Conservation (phyloP, 2,329 filamentous ascomycete species). For the Hawksworthiomyces lignivorus region DNA sequence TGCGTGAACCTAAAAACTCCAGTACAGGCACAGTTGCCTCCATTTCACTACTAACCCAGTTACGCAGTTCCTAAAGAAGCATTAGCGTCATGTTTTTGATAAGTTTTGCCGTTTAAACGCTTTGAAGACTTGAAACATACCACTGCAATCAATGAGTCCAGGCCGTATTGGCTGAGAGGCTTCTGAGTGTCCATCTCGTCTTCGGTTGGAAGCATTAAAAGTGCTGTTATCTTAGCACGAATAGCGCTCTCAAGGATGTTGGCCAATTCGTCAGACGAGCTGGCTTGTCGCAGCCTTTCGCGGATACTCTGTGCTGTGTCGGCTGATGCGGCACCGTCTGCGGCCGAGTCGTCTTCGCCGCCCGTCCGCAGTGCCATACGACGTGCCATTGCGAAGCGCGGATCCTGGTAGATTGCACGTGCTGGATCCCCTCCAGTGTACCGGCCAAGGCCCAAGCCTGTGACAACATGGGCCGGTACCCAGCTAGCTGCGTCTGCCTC, state of each 20-base stretch:
- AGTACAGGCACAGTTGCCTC: conserved; percentile 15
- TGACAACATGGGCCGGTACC: conserved; percentile 14
- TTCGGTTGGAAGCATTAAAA: conserved; percentile 11
- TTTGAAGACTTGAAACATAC: too few relatives aligned
- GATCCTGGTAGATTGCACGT: conserved; percentile 13
- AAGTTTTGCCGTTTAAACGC: too few relatives aligned
- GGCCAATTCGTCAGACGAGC: conserved; percentile 3
- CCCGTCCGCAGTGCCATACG: conserved; percentile 4
- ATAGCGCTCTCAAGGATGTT: conserved; percentile 7
- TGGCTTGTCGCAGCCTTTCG: conserved; percentile 8
- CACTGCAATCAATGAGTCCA: conserved; percentile 16
- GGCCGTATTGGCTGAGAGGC: conserved; percentile 13
- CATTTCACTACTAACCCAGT: conserved; percentile 16
- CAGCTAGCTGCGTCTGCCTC: neutral
- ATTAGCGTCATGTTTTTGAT: too few relatives aligned
- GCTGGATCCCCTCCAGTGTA: conserved; percentile 12
- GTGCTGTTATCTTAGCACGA: conserved; percentile 10
- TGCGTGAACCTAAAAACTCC: conserved; percentile 14
- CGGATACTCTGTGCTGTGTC: conserved; percentile 4
- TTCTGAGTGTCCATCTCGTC: conserved; percentile 13
- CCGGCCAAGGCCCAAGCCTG: conserved; percentile 15
- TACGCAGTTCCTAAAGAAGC: conserved; percentile 12
- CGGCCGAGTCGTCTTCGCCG: neutral
- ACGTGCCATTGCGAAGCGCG: conserved; percentile 12
- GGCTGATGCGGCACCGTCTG: neutral